Percentiles rank a stretch among this genome's conserved stretches.
Conservation (phyloP, 768 basidiomycete species). For the Rhizopogon roseolus region DNA sequence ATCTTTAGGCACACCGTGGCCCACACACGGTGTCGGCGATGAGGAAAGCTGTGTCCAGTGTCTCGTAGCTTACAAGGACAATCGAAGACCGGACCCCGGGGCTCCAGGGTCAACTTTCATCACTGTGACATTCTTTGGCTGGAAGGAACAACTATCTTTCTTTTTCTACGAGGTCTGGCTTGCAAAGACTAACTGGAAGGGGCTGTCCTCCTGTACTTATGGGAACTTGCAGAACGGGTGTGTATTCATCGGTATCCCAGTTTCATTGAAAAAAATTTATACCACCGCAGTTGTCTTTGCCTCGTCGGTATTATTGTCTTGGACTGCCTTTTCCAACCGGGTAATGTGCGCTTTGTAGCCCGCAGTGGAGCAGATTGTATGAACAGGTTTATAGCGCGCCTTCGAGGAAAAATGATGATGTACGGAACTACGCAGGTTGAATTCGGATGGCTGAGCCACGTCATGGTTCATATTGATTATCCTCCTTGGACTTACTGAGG, state of each 20-base stretch:
- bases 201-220: neutral
- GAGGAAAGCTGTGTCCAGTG: neutral
- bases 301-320: slow-evolving; percentile 41
- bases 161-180: too few relatives aligned
- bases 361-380: slow-evolving; percentile 33
- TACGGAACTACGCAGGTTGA: slow-evolving; percentile 28
- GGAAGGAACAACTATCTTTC: neutral
- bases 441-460: slow-evolving; percentile 58
- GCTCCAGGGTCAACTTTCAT: neutral
- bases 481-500: slow-evolving; percentile 81
- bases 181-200: neutral
- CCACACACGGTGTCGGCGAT: neutral
- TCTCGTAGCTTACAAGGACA: neutral
- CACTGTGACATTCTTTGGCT: neutral
- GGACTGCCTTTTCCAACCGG: slow-evolving; percentile 42
- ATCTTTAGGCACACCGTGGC: too few relatives aligned
- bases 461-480: slow-evolving; percentile 62
- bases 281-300: slow-evolving; percentile 38
- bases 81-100: too few relatives aligned
- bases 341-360: slow-evolving; percentile 27
- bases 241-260: neutral
- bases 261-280: neutral
- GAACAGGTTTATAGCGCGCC: slow-evolving; percentile 5
- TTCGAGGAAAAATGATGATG: neutral
- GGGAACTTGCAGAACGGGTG: neutral